Evolutionary conservation across 768 basidiomycete genomes (phyloP).

Genomic region (Baorangia bicolor): DNA sequence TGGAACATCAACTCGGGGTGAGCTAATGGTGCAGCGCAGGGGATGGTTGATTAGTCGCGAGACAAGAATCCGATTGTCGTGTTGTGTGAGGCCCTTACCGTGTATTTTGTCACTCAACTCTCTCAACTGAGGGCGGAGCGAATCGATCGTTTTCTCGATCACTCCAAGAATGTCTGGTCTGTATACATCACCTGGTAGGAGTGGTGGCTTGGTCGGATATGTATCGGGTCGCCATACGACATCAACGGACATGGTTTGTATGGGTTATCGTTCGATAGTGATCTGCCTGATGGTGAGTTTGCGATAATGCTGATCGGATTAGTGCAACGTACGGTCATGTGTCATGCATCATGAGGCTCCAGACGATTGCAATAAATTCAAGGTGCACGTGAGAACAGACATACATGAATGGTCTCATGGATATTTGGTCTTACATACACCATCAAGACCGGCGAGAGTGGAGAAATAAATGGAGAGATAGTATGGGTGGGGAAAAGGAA

Average conservation of each 20-base stretch:
- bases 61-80: neutral
- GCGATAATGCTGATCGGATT: neutral
- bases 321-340: too few species aligned
- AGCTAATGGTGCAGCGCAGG: conserved; percentile 36
- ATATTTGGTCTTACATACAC: neutral
- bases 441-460: too few species aligned
- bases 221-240: conserved; percentile 44
- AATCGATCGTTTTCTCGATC: conserved; percentile 55
- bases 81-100: conserved; percentile 35
- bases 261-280: neutral
- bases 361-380: too few species aligned
- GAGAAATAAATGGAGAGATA: too few species aligned
- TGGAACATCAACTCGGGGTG: conserved; percentile 72
- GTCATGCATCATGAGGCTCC: too few species aligned
- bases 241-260: conserved; percentile 16
- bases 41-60: conserved; percentile 1
- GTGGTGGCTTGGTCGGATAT: conserved; percentile 22
- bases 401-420: too few species aligned
- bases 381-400: neutral
- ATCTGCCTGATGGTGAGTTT: neutral
- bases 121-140: conserved; percentile 55
- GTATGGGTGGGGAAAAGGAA: too few species aligned
- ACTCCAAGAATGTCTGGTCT: conserved; percentile 58
- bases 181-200: conserved; percentile 39
- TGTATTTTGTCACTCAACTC: conserved; percentile 73